Base-by-base conservation (phyloP, 2,329 filamentous ascomycete genomes). In the Plectosphaerella plurivora region DNA sequence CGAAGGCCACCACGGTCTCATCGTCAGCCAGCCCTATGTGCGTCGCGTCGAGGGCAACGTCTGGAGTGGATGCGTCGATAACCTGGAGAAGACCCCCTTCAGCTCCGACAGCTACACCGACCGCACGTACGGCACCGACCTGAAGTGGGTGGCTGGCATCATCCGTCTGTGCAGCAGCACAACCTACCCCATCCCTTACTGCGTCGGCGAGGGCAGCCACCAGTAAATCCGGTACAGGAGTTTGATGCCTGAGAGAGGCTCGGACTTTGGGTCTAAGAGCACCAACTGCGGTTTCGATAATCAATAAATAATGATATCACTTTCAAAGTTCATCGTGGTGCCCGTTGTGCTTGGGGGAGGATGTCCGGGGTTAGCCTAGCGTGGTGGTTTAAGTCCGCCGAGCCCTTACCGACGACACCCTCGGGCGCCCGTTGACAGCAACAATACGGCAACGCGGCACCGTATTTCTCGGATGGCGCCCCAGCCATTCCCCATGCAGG, bases 141-240 rank as follows among this genome's bases (percentile, higher is more conserved):
- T 74, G 54, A 53, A 54, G 22, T 74, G 71, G 71, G 70, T 73
- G 10, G 64, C 70, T 59, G 71, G 71, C 12, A 60, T 65, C 10
- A 72, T 73, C 47, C 53, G 56, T 7, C 60, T 73, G 2, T 73
- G 71, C 61, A 64, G 60, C 37, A 65, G 65, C 51, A 66, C 67
- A 44, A 53, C 35, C 1, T 69, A 69, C 49, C 71, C 71, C 5
- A 41, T 73, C 25, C 62, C 62, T 14, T 71, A 58, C 57, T 74
- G 71, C 59, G 52, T 67, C 16, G 71, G 71, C 42, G 57, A 63
- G 10, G 70, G 69, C 7, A 39, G 15, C 16, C 37, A 39, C 28
- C 8, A 33, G 28, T 33, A 33, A 33, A 61, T 74, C 15, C 63
- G 72, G 56, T n/a, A n/a, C n/a, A 71, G 65, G 22, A 63, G 76